These are phyloP conservation scores for Entonaema liquescens DNA, from an alignment of 495 filamentous ascomycete genomes.

Conservation along the genomic window DNA sequence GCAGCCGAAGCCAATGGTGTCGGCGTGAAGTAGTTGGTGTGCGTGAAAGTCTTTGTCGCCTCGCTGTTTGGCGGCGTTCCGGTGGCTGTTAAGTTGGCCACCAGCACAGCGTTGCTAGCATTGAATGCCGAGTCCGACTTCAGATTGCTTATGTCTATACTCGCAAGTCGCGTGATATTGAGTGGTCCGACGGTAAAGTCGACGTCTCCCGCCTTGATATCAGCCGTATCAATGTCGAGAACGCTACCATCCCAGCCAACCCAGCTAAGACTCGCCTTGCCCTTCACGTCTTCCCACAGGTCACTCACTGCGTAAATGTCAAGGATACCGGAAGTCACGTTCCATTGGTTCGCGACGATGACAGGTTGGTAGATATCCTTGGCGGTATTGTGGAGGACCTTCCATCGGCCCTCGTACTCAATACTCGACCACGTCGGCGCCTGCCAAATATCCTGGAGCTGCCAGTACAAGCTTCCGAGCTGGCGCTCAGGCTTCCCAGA, in stretches of 20 bases:
- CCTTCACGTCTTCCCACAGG: conserved; percentile 54
- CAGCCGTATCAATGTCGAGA: conserved; percentile 1
- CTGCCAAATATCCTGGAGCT: conserved; percentile 76
- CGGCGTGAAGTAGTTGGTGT: conserved; percentile 66
- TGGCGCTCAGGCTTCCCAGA: conserved; percentile 68
- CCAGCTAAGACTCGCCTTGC: conserved; percentile 42
- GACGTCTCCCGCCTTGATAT: conserved; percentile 1
- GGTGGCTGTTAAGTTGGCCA: conserved; percentile 62
- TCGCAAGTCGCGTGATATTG: conserved; percentile 66
- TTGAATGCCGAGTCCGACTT: conserved; percentile 35
- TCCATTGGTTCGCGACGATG: conserved; percentile 70
- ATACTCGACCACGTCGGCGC: conserved; percentile 73
- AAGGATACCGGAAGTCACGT: conserved; percentile 62
- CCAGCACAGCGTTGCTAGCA: conserved; percentile 59
- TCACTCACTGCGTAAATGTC: conserved; percentile 69
- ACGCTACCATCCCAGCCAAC: conserved; percentile 41
- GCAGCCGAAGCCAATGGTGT: conserved; percentile 60
- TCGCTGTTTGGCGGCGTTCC: conserved; percentile 65
- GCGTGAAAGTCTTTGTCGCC: conserved; percentile 58
- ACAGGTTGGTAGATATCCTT: conserved; percentile 69
- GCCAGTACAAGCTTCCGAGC: conserved; percentile 73
- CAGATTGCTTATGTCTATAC: conserved; percentile 47
- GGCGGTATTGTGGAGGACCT: conserved; percentile 68
- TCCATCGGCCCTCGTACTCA: conserved; percentile 72
- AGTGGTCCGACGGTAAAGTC: conserved; percentile 66